Percentiles rank a stretch among this genome's conserved stretches.
Conservation (phyloP, 805 yeast species). For the Metschnikowia borealis region DNA sequence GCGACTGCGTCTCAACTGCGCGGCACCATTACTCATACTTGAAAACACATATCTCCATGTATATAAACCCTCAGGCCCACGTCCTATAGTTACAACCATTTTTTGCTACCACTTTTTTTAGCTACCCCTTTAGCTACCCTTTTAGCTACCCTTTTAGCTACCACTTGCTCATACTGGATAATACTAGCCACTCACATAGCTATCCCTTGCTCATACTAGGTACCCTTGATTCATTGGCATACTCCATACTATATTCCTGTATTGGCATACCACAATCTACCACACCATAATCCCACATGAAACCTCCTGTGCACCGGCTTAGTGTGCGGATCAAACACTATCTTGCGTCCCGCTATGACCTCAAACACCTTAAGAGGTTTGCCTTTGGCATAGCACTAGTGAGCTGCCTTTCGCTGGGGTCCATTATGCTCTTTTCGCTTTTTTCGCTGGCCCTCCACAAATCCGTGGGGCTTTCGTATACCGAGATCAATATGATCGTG, state of each 20-base stretch:
- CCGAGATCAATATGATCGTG: conserved; percentile 66
- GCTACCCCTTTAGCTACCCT: no score
- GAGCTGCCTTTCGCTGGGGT: conserved; percentile 75
- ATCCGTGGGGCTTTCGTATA: conserved; percentile 57
- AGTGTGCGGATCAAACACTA: conserved; percentile 44
- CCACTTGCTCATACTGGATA: no score
- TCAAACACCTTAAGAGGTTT: conserved; percentile 37
- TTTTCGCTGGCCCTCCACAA: conserved; percentile 67
- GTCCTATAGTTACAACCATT: no score
- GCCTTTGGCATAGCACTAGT: conserved; percentile 57
- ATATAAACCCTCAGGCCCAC: no score
- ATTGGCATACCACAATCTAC: no score
- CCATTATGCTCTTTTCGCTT: conserved; percentile 76
- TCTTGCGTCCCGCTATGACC: conserved; percentile 41
- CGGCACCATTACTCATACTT: no score
- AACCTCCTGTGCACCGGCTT: conserved; percentile 20
- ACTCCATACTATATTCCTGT: background rate
- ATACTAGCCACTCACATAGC: no score
- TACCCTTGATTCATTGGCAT: background rate
- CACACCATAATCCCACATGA: conserved; percentile 1
- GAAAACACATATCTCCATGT: no score
- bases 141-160: no score
- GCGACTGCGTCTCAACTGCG: no score
- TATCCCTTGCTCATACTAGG: no score
- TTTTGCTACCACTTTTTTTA: no score